phyloP scores from a whole-genome alignment of 106 monocot species.

The Platanthera zijinensis region DNA sequence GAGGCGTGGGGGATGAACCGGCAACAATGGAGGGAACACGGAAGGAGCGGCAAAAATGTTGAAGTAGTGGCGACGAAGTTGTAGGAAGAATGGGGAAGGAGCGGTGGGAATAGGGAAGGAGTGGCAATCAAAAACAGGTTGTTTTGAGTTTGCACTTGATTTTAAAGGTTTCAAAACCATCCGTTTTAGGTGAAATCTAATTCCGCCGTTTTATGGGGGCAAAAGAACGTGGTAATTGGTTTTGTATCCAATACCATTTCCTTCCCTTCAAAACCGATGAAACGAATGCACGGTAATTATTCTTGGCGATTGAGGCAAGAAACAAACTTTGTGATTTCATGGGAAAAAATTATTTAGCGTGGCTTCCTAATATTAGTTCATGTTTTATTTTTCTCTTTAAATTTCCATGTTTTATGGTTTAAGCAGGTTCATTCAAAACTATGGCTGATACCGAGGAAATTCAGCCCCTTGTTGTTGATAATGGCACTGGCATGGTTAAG shows the following conservation, averaged over 20 bases:
- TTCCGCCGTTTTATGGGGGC: not conserved
- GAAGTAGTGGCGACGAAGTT: no score
- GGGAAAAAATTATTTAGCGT: not conserved
- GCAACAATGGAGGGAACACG: no score
- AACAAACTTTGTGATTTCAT: not conserved
- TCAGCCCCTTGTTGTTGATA: slow-evolving; percentile 13
- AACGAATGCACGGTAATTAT: not conserved
- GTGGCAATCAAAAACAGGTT: no score
- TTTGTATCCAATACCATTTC: no score
- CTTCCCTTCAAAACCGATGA: no score
- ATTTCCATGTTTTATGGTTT: not conserved
- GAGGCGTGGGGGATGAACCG: no score
- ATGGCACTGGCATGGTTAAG: slow-evolving; percentile 18
- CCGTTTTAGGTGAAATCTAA: no score
- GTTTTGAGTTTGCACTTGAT: no score
- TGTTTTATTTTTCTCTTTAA: not conserved
- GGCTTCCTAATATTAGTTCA: not conserved
- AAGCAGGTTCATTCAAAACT: not conserved
- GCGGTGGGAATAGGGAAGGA: no score
- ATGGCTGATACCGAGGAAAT: slow-evolving; percentile 13
- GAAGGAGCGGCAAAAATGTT: no score
- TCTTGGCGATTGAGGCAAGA: not conserved
- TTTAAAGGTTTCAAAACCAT: no score
- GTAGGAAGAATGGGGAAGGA: no score
- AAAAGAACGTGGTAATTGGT: not conserved